Conservation (phyloP, 129 eudicot genomes). For the Scalesia atractyloides region DNA sequence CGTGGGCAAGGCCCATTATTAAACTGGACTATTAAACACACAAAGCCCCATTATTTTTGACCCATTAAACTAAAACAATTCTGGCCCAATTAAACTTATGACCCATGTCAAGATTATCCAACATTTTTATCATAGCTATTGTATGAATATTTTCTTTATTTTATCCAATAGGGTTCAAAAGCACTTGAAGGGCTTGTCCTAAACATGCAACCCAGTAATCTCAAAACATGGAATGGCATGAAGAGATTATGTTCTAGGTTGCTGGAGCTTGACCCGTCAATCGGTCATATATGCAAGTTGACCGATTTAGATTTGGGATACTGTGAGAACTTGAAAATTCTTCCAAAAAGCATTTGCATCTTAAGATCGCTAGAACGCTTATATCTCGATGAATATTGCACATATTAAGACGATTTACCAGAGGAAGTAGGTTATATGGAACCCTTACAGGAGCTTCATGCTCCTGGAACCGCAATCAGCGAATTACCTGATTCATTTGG, state of each 20-base stretch:
- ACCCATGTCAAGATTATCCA: too few species aligned
- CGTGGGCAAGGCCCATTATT: too few species aligned
- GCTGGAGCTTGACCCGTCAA: too few species aligned
- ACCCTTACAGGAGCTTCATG: conserved; percentile 15
- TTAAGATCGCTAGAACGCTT: conserved; percentile 25
- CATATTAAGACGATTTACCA: conserved; percentile 23
- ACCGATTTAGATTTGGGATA: conserved; percentile 30
- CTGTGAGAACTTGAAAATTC: conserved; percentile 26
- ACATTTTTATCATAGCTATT: neutral
- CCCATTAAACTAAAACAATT: too few species aligned
- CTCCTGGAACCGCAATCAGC: neutral
- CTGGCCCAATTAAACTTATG: too few species aligned
- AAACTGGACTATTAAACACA: too few species aligned
- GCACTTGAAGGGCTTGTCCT: conserved; percentile 34
- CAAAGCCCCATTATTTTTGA: too few species aligned
- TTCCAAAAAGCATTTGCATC: conserved; percentile 30
- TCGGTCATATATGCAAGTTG: too few species aligned
- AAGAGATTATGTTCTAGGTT: too few species aligned
- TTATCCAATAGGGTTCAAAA: conserved; percentile 31
- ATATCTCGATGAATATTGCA: conserved; percentile 21
- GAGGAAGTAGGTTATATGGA: conserved; percentile 16
- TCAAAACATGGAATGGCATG: conserved; percentile 14
- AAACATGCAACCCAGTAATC: conserved; percentile 24
- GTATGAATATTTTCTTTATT: neutral
- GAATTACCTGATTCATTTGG: neutral